Conservation (phyloP, 495 filamentous ascomycete genomes). For the Annulohypoxylon bovei region DNA sequence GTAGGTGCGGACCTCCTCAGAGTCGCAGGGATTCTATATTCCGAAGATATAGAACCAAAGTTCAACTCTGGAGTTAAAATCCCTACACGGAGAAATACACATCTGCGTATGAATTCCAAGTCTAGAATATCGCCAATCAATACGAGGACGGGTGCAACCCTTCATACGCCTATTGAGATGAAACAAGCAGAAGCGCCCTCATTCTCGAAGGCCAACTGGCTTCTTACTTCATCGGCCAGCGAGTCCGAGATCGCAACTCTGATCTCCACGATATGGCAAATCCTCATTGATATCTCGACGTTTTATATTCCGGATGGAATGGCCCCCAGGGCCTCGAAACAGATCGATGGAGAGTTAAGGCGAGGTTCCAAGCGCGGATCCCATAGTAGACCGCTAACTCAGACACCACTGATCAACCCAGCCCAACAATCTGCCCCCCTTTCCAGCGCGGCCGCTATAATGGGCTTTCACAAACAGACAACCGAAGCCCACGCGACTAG, state of each 20-base stretch:
- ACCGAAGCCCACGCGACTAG: not conserved
- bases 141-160: slow-evolving; percentile 17
- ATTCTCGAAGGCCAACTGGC: slow-evolving; percentile 54
- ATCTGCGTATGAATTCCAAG: slow-evolving; percentile 11
- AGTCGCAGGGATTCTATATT: slow-evolving; percentile 55
- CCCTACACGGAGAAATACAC: slow-evolving; percentile 15
- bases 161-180: slow-evolving; percentile 17
- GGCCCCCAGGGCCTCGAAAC: not conserved
- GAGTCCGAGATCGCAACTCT: slow-evolving; percentile 53
- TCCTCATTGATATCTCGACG: slow-evolving; percentile 47
- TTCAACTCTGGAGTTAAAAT: slow-evolving; percentile 13
- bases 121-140: slow-evolving; percentile 3
- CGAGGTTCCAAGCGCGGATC: not conserved
- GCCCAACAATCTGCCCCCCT: slow-evolving; percentile 23
- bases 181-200: slow-evolving; percentile 34
- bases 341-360: slow-evolving; percentile 6
- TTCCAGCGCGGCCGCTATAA: slow-evolving; percentile 6
- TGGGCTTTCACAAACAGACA: slow-evolving; percentile 13
- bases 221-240: slow-evolving; percentile 53
- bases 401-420: slow-evolving; percentile 25
- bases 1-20: slow-evolving; percentile 55
- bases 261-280: slow-evolving; percentile 53
- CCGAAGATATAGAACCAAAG: slow-evolving; percentile 37
- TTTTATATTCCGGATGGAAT: slow-evolving; percentile 50
- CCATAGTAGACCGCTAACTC: slow-evolving; percentile 11